These are phyloP conservation scores for Dictyophora rubrovolvata DNA, from an alignment of 768 basidiomycete species.

Conservation along the genomic window DNA sequence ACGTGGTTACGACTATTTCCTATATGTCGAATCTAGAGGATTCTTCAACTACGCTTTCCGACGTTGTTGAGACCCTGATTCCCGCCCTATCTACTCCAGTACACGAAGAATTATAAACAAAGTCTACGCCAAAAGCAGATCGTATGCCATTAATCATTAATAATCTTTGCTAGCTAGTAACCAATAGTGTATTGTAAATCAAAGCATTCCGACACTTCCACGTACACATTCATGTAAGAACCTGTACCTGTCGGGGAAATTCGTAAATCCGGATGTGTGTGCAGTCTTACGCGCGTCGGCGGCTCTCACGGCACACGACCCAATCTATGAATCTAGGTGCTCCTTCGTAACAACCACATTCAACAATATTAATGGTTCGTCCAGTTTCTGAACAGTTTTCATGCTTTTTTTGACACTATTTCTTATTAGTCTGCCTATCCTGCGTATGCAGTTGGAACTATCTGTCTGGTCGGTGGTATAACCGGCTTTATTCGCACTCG, in stretches of 20 bases:
- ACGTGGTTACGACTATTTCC: background rate
- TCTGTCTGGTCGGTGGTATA: constrained; percentile 70
- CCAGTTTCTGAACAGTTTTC: background rate
- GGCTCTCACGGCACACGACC: background rate
- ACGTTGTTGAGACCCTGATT: background rate
- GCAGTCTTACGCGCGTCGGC: background rate
- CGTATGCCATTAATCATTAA: no score
- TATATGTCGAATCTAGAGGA: background rate
- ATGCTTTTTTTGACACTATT: background rate
- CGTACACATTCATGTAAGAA: background rate
- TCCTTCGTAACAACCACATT: no score
- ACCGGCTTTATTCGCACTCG: constrained; percentile 63
- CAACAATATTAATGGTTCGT: background rate
- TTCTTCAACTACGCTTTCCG: background rate
- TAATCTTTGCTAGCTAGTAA: no score
- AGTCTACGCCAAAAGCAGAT: no score
- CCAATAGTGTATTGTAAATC: no score
- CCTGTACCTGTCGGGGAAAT: background rate
- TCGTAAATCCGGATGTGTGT: background rate
- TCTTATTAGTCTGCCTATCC: constrained; percentile 62
- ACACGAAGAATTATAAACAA: background rate
- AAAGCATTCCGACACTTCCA: background rate
- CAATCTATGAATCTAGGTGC: no score
- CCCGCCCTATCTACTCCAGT: background rate
- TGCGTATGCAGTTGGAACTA: constrained; percentile 63